A percentile compares a stretch with the other conserved stretches of the same genome.
Evolutionary conservation across 2,329 filamentous ascomycete species (phyloP).

Genomic region (Aspergillus viridinutans): DNA sequence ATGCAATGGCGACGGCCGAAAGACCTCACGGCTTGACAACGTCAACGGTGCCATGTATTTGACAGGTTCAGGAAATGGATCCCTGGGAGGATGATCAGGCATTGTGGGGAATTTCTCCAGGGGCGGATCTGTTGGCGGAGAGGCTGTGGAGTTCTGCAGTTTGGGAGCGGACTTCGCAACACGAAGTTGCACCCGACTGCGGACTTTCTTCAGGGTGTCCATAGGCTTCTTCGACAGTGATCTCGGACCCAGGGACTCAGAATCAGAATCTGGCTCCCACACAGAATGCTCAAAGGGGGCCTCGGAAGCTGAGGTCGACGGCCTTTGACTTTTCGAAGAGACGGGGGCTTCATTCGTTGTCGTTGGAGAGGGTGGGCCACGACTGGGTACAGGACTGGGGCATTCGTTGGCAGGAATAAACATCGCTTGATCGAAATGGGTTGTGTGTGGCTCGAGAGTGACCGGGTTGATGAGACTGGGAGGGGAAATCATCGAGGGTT

Average conservation of each 20-base stretch:
- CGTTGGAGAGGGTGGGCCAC: slow-evolving; percentile 26
- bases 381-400: slow-evolving; percentile 34
- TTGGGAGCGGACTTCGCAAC: slow-evolving; percentile 35
- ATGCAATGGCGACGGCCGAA: slow-evolving; percentile 22
- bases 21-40: slow-evolving; percentile 22
- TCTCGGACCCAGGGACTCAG: slow-evolving; percentile 30
- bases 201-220: slow-evolving; percentile 38
- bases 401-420: slow-evolving; percentile 38
- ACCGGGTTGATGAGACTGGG: slow-evolving; percentile 36
- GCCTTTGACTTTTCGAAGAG: slow-evolving; percentile 25
- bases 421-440: slow-evolving; percentile 38
- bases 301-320: slow-evolving; percentile 32
- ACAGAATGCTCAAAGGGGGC: slow-evolving; percentile 35
- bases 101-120: slow-evolving; percentile 29
- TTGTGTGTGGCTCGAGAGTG: slow-evolving; percentile 36
- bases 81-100: slow-evolving; percentile 19
- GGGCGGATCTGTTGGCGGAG: slow-evolving; percentile 13
- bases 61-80: slow-evolving; percentile 14
- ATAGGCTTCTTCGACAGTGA: slow-evolving; percentile 36
- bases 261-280: slow-evolving; percentile 39
- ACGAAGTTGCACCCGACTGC: slow-evolving; percentile 36
- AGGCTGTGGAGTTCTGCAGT: slow-evolving; percentile 23
- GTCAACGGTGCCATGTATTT: slow-evolving; percentile 13
- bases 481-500: slow-evolving; percentile 38
- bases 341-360: slow-evolving; percentile 26